Conservation (phyloP, 2,329 filamentous ascomycete species). For the Lasiodiplodia gonubiensis region DNA sequence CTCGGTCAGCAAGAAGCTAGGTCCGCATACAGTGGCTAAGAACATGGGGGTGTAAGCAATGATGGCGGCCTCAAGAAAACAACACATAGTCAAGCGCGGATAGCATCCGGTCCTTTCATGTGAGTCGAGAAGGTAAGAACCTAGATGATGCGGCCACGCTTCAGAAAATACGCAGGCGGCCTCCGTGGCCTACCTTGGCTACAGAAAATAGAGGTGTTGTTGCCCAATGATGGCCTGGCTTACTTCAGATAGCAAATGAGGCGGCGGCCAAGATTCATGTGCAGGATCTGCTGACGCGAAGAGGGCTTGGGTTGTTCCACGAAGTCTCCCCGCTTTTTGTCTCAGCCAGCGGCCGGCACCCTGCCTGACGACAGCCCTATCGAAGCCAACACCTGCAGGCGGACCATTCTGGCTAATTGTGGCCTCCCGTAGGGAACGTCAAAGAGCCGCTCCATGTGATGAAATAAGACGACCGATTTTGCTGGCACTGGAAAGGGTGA, state of each 20-base stretch:
- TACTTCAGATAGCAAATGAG: not conserved
- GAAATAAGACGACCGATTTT: not conserved
- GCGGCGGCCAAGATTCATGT: no score
- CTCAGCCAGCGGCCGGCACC: not conserved
- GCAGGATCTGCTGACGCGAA: conserved; percentile 6
- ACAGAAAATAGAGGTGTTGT: not conserved
- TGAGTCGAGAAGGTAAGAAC: not conserved
- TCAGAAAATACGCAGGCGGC: not conserved
- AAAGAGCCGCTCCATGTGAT: not conserved
- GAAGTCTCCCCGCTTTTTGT: conserved; percentile 16
- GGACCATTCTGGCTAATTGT: not conserved
- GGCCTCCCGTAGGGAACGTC: not conserved
- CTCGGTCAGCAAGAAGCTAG: conserved; percentile 2
- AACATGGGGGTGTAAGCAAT: not conserved
- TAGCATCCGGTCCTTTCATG: not conserved
- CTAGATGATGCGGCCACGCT: not conserved
- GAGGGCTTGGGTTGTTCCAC: not conserved
- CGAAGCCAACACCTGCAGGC: conserved; percentile 3
- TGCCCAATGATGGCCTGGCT: not conserved
- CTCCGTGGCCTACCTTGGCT: not conserved
- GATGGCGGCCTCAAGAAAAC: not conserved
- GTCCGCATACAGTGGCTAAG: not conserved
- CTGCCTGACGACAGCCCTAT: not conserved
- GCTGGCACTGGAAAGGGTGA: no score
- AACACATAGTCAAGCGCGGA: not conserved